Evolutionary conservation across 140 eudicot genomes (phyloP).

Genomic region (Bidens hawaiensis): DNA sequence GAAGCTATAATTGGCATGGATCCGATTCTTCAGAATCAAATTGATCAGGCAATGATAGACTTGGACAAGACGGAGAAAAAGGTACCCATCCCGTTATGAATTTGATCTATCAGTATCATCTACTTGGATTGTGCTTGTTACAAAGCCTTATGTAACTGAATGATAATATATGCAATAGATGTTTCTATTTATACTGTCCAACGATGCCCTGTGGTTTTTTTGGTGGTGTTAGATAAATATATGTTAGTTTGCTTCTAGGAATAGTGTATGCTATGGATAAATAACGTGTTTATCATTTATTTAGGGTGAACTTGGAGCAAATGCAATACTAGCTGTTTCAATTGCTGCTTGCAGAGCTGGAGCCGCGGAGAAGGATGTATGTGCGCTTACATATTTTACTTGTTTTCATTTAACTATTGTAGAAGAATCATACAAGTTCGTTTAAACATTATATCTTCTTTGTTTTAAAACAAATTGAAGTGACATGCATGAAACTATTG

Average conservation of each 20-base stretch:
- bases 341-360: slow-evolving; percentile 99
- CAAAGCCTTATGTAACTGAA: neutral
- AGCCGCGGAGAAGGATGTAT: slow-evolving; percentile 98
- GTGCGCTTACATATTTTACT: slow-evolving; percentile 1
- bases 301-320: slow-evolving; percentile 94
- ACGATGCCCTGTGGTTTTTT: neutral
- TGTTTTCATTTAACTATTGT: neutral
- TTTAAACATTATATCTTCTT: neutral
- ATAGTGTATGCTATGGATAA: neutral
- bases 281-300: neutral
- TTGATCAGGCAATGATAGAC: slow-evolving; percentile 93
- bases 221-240: neutral
- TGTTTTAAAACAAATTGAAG: neutral
- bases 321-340: slow-evolving; percentile 93
- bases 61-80: slow-evolving; percentile 94
- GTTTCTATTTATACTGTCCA: neutral
- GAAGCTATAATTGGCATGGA: slow-evolving; percentile 97
- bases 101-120: no score
- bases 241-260: neutral
- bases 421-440: neutral
- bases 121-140: neutral
- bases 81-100: slow-evolving; percentile 33
- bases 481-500: neutral
- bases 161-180: slow-evolving; percentile 1
- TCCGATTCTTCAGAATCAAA: slow-evolving; percentile 90